These are phyloP conservation scores for Gynochthodes officinalis DNA, from an alignment of 257 asterid species.

Conservation along the genomic window DNA sequence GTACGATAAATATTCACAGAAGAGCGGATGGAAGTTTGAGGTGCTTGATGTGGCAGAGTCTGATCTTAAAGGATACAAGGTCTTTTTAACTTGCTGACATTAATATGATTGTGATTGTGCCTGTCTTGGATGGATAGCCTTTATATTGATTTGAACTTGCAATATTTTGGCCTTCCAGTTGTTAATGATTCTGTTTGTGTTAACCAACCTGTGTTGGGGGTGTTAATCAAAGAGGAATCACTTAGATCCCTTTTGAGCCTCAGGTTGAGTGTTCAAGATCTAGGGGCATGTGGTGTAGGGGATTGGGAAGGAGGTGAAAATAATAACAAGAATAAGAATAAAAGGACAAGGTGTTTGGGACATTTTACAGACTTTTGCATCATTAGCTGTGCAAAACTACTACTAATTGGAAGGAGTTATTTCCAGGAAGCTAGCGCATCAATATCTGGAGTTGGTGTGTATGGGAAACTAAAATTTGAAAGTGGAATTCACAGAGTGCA, in stretches of 20 bases:
- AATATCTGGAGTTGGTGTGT: slow-evolving; percentile 82
- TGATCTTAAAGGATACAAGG: slow-evolving; percentile 90
- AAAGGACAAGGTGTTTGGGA: background rate
- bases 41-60: slow-evolving; percentile 71
- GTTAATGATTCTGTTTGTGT: slow-evolving; percentile 2
- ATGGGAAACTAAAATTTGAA: slow-evolving; percentile 91
- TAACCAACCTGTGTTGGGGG: background rate
- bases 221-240: too few relatives aligned
- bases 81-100: slow-evolving; percentile 17
- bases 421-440: slow-evolving; percentile 92
- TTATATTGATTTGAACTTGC: background rate
- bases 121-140: background rate
- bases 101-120: background rate
- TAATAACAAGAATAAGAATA: background rate
- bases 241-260: background rate
- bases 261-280: background rate
- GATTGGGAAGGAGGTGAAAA: background rate
- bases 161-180: background rate
- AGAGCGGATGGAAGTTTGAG: slow-evolving; percentile 90
- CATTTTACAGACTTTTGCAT: background rate
- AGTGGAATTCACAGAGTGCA: slow-evolving; percentile 98
- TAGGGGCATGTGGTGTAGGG: background rate
- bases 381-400: slow-evolving; percentile 10
- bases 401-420: slow-evolving; percentile 18
- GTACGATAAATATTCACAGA: slow-evolving; percentile 79